Conservation (phyloP, 1,284 basidiomycete species). For the Pseudozyma sp. region DNA sequence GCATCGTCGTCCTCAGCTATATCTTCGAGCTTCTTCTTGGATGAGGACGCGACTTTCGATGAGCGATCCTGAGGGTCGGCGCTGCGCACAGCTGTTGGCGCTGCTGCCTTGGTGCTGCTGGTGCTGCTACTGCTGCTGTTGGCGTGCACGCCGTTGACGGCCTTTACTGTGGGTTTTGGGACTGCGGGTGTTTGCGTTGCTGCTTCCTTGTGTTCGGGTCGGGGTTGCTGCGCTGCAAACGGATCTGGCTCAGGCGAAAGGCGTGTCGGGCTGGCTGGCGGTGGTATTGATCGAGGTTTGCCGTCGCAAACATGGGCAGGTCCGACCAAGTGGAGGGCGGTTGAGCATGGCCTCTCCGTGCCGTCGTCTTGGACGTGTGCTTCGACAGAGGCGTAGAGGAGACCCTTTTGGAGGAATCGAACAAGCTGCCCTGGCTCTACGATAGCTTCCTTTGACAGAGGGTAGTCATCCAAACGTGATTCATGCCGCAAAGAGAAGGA, state of each 20-base stretch:
- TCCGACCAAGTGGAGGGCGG: slow-evolving; percentile 56
- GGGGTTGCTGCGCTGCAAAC: slow-evolving; percentile 28
- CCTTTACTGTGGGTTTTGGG: slow-evolving; percentile 11
- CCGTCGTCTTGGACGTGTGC: slow-evolving; percentile 60
- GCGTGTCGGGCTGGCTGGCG: slow-evolving; percentile 33
- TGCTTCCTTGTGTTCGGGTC: slow-evolving; percentile 37
- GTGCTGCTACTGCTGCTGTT: too few relatives aligned
- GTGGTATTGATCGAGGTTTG: slow-evolving; percentile 41
- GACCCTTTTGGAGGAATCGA: slow-evolving; percentile 63
- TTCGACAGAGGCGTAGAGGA: slow-evolving; percentile 66
- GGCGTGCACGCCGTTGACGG: slow-evolving; percentile 34
- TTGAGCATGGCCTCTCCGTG: slow-evolving; percentile 60
- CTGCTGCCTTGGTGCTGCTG: slow-evolving; percentile 11
- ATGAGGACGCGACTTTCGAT: slow-evolving; percentile 50
- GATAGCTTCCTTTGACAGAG: slow-evolving; percentile 62
- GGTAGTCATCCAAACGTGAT: slow-evolving; percentile 63
- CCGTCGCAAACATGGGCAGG: slow-evolving; percentile 65
- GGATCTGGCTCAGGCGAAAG: slow-evolving; percentile 53
- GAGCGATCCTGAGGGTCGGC: slow-evolving; percentile 28
- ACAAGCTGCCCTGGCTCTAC: slow-evolving; percentile 65
- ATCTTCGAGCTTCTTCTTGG: slow-evolving; percentile 56
- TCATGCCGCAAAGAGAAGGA: slow-evolving; percentile 66
- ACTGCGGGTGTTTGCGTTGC: slow-evolving; percentile 38
- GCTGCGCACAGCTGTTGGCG: slow-evolving; percentile 6
- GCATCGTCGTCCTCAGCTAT: slow-evolving; percentile 28